These are phyloP conservation scores for Canavalia ensiformis DNA, from an alignment of 306 rosid genomes.

Conservation along the genomic window DNA sequence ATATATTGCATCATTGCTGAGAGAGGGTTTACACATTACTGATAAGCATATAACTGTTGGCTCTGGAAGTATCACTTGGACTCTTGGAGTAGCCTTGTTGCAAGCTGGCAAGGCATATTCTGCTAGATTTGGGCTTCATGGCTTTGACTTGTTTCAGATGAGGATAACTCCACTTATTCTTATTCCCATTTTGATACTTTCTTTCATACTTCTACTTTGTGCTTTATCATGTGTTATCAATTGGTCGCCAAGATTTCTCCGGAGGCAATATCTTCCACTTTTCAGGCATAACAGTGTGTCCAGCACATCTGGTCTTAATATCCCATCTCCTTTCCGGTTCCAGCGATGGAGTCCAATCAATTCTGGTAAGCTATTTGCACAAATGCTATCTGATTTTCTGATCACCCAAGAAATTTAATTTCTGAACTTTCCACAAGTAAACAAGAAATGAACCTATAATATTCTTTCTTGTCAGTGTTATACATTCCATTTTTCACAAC, in stretches of 20 bases:
- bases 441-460: background rate
- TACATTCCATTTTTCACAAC: constrained; percentile 5
- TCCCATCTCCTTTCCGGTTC: constrained; percentile 85
- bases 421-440: background rate
- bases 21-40: constrained; percentile 93
- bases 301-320: constrained; percentile 74
- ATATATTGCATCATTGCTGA: constrained; percentile 77
- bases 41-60: constrained; percentile 80
- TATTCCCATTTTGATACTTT: constrained; percentile 68
- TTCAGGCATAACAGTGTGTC: constrained; percentile 73
- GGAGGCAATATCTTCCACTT: constrained; percentile 87
- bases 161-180: constrained; percentile 72
- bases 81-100: constrained; percentile 92
- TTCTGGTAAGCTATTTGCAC: constrained; percentile 69
- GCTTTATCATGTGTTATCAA: constrained; percentile 74
- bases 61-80: constrained; percentile 98
- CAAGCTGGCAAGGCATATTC: constrained; percentile 87
- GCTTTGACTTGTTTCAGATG: constrained; percentile 69
- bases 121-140: constrained; percentile 62
- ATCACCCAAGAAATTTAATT: background rate
- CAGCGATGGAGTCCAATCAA: constrained; percentile 93
- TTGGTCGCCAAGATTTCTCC: constrained; percentile 78
- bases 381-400: constrained; percentile 26
- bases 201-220: constrained; percentile 67
- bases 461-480: constrained; percentile 14